These are phyloP conservation scores for Nakaseomyces nivariensis DNA, from an alignment of 1,139 yeast genomes.

Conservation along the genomic window DNA sequence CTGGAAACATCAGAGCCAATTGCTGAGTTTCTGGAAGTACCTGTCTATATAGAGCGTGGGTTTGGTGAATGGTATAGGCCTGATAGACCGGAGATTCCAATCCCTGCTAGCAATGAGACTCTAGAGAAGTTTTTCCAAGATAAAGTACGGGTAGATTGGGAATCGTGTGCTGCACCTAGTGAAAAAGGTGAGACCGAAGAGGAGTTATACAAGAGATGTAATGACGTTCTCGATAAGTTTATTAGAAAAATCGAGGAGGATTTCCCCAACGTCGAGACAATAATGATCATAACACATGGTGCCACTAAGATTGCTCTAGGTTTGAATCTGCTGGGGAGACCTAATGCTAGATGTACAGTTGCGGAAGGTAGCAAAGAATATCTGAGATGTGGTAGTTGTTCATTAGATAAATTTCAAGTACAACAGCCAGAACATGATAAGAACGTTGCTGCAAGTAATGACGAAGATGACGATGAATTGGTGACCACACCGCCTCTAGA, in stretches of 20 bases:
- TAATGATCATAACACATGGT: constrained; percentile 67
- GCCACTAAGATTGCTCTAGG: constrained; percentile 76
- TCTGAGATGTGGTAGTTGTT: constrained; percentile 44
- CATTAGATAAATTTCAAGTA: constrained; percentile 45
- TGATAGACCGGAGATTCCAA: constrained; percentile 42
- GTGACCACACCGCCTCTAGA: constrained; percentile 10
- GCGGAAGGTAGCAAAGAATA: constrained; percentile 38
- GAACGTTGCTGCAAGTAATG: constrained; percentile 24
- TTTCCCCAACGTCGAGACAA: constrained; percentile 43
- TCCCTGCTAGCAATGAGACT: constrained; percentile 45
- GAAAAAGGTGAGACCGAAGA: constrained; percentile 54
- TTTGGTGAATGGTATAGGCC: constrained; percentile 62
- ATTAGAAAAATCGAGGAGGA: constrained; percentile 42
- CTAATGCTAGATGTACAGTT: constrained; percentile 36
- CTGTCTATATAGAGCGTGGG: constrained; percentile 59
- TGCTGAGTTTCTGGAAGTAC: constrained; percentile 44
- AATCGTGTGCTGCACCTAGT: constrained; percentile 44
- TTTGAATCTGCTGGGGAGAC: constrained; percentile 46
- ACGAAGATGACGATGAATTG: constrained; percentile 7
- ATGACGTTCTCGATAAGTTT: constrained; percentile 40
- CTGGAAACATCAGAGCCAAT: constrained; percentile 68
- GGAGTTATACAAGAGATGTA: constrained; percentile 48
- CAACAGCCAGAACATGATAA: constrained; percentile 34
- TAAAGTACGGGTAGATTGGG: constrained; percentile 37
- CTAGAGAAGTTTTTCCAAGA: constrained; percentile 43